These are phyloP conservation scores for Senecio squalidus DNA, from an alignment of 140 eudicot species.

Conservation along the genomic window DNA sequence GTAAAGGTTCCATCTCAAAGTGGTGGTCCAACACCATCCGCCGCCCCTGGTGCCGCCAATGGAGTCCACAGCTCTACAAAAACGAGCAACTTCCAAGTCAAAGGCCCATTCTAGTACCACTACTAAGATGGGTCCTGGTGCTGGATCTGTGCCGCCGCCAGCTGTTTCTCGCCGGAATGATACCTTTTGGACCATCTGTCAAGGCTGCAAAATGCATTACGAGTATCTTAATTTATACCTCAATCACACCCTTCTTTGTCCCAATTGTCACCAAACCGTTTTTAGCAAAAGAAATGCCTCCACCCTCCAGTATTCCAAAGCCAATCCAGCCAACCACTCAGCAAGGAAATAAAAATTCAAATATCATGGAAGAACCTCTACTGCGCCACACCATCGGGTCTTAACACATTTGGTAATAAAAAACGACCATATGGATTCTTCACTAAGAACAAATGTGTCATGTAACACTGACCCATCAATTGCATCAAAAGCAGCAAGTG, in stretches of 20 bases:
- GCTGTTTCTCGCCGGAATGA: conserved; percentile 34
- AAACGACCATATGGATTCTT: conserved; percentile 21
- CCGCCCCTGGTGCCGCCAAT: conserved; percentile 36
- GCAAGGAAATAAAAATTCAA: conserved; percentile 29
- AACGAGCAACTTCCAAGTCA: conserved; percentile 28
- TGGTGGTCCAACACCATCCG: conserved; percentile 43
- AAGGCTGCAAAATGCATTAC: conserved; percentile 81
- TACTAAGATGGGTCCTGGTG: conserved; percentile 12
- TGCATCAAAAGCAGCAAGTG: conserved; percentile 60
- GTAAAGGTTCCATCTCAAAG: conserved; percentile 37
- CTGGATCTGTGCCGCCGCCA: conserved; percentile 30
- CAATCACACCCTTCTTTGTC: conserved; percentile 72
- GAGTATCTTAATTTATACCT: conserved; percentile 73
- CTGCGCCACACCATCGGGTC: conserved; percentile 10
- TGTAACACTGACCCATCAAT: conserved; percentile 37
- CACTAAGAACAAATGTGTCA: conserved; percentile 22
- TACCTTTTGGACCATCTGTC: conserved; percentile 93
- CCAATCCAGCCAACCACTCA: conserved; percentile 27
- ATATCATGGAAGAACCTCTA: conserved; percentile 24
- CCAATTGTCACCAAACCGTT: conserved; percentile 70
- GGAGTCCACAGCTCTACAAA: conserved; percentile 40
- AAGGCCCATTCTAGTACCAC: conserved; percentile 24
- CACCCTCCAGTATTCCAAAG: conserved; percentile 53
- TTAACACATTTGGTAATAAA: conserved; percentile 13
- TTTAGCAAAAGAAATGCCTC: conserved; percentile 67